These are phyloP conservation scores for Pseudogymnoascus pannorum DNA, from an alignment of 2,329 filamentous ascomycete species.

Conservation along the genomic window DNA sequence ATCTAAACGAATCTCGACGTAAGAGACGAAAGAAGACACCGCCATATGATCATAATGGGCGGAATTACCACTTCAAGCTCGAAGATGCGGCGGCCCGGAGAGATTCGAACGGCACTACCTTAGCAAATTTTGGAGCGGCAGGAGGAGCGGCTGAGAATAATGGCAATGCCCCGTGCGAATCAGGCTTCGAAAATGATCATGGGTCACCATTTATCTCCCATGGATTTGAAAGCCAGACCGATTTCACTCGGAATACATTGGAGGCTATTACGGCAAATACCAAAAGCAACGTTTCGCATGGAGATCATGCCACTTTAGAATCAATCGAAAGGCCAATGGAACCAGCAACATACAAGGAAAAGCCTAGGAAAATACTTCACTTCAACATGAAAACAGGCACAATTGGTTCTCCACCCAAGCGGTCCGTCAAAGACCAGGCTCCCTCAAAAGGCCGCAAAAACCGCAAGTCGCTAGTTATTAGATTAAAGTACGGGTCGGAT, in stretches of 20 bases:
- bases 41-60: slow-evolving; percentile 18
- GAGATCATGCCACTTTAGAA: background rate
- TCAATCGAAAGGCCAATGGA: background rate
- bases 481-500: slow-evolving; percentile 53
- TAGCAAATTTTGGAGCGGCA: background rate
- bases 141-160: background rate
- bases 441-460: slow-evolving; percentile 31
- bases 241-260: background rate
- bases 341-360: slow-evolving; percentile 19
- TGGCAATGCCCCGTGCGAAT: background rate
- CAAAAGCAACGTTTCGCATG: background rate
- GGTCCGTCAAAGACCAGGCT: slow-evolving; percentile 13
- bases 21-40: slow-evolving; percentile 40
- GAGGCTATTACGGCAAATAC: background rate
- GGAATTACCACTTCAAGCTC: slow-evolving; percentile 13
- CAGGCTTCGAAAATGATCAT: background rate
- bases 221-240: background rate
- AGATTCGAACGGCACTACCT: background rate
- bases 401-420: slow-evolving; percentile 50
- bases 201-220: background rate
- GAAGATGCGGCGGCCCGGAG: slow-evolving; percentile 2
- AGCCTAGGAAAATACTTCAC: slow-evolving; percentile 44
- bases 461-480: slow-evolving; percentile 39
- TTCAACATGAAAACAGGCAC: slow-evolving; percentile 56
- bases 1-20: slow-evolving; percentile 28